A percentile compares a stretch with the other conserved stretches of the same genome.
Evolutionary conservation across 768 basidiomycete genomes (phyloP).

Genomic region (Naematelia encephala): DNA sequence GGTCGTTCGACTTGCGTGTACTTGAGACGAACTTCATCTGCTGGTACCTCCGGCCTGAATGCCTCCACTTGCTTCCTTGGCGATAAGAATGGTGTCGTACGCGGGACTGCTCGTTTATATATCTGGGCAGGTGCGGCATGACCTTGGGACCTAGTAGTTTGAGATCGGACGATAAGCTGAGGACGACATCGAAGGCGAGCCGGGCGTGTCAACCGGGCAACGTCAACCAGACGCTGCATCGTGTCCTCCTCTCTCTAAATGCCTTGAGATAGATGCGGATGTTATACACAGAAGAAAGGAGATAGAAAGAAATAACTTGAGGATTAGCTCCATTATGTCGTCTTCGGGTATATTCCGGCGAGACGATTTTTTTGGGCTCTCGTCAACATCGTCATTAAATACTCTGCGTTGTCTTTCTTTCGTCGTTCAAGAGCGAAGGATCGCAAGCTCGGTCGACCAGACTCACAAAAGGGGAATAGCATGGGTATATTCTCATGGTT

Average conservation of each 20-base stretch:
- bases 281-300: background rate
- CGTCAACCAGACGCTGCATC: conserved; percentile 16
- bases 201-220: conserved; percentile 27
- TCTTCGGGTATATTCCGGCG: no score
- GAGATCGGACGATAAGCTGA: conserved; percentile 7
- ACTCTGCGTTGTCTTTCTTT: no score
- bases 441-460: no score
- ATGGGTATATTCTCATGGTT: conserved; percentile 45
- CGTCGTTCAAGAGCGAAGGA: no score
- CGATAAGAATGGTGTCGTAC: conserved; percentile 5
- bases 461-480: no score
- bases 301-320: background rate
- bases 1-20: background rate
- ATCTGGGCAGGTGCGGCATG: conserved; percentile 5
- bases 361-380: background rate
- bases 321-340: no score
- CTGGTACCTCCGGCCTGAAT: background rate
- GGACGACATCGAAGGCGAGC: conserved; percentile 25
- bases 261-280: background rate
- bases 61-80: no score
- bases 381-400: background rate
- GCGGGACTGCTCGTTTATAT: background rate
- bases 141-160: background rate
- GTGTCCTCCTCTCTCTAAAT: background rate
- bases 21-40: no score